A percentile compares a stretch with the other conserved stretches of the same genome.
These are phyloP conservation scores for Magnusiomyces starmeri DNA, from an alignment of 1,139 yeast species.

Conservation along the genomic window DNA sequence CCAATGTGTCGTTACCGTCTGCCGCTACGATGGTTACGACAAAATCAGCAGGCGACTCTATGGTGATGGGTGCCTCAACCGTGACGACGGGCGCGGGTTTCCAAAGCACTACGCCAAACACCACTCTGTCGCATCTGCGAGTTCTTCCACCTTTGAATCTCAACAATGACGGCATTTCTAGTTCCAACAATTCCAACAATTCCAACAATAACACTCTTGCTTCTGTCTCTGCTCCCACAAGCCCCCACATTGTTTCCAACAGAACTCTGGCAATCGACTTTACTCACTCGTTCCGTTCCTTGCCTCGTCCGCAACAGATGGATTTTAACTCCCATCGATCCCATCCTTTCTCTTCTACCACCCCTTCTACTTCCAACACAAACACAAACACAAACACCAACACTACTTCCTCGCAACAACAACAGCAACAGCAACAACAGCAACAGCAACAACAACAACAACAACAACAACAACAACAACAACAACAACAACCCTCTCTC, in stretches of 20 bases:
- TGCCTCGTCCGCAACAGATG: not conserved
- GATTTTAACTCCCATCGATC: not conserved
- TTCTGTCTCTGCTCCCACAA: not conserved
- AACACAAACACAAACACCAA: too few relatives aligned
- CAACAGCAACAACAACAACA: not conserved
- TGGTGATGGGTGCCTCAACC: too few relatives aligned
- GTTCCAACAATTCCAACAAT: not conserved
- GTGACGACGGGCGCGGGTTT: not conserved
- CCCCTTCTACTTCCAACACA: slow-evolving; percentile 1
- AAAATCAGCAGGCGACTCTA: not conserved
- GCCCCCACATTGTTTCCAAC: not conserved
- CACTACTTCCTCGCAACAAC: not conserved
- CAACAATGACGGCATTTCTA: not conserved
- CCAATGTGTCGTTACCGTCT: not conserved
- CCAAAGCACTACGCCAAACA: not conserved
- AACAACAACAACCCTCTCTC: not conserved
- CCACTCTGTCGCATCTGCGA: not conserved
- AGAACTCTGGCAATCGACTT: slow-evolving; percentile 28
- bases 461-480: not conserved
- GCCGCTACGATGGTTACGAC: slow-evolving; percentile 1
- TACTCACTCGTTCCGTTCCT: slow-evolving; percentile 27
- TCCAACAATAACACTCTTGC: not conserved
- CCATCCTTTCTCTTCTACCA: not conserved
- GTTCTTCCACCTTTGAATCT: not conserved
- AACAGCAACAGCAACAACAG: not conserved